Base-by-base conservation (phyloP, 176 grass and related monocot species). In the Neostapfia colusana region DNA sequence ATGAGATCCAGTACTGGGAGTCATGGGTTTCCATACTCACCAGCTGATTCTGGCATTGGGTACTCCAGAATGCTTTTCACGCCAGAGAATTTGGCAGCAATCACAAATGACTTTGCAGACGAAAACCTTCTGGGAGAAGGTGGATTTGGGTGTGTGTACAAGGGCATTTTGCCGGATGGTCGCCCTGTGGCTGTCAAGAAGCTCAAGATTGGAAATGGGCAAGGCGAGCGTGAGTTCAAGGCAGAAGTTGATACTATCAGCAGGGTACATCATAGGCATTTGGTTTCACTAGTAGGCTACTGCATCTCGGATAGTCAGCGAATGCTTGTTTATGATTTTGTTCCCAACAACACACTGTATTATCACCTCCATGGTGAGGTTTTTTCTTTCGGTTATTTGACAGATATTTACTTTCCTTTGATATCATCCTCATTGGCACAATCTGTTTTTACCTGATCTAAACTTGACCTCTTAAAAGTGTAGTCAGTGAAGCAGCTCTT, bases 301-400 rank as follows among this genome's bases (percentile, higher is more conserved):
- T 93, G 91, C 77, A 82, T 78, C 46, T 69, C 83, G 4, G 91
- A 93, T 37, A 54, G 78, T 23, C 74, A 90, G 65, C 60, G 85
- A 38, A 85, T 93, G 88, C 91, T 93, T 36, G 88, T 93, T 28
- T 93, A 93, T 67, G 88, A 93, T 74, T 93, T 88, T 90, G 91
- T 93, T 53, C 91, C 91, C 23, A 93, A 93, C 75, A 86, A 85
- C 70, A 93, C 91, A 27, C 85, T 93, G 62, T 88, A 93, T 75
- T 83, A 90, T 65, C 91, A 93, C 65, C 91, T 93, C 74, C 91
- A 93, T 78, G 85, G 91, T 90, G 20, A 84, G 74, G 74, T 45
- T 18, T 54, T 17, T 39, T 26, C 57, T 69, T 46, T 70, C 4
- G 5, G 34, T 74, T 59, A 43, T 42, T 41, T 27, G 37, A 36